These are phyloP conservation scores for Climacium dendroides DNA, from an alignment of 225 moss, liverwort and hornwort genomes.

Conservation along the genomic window DNA sequence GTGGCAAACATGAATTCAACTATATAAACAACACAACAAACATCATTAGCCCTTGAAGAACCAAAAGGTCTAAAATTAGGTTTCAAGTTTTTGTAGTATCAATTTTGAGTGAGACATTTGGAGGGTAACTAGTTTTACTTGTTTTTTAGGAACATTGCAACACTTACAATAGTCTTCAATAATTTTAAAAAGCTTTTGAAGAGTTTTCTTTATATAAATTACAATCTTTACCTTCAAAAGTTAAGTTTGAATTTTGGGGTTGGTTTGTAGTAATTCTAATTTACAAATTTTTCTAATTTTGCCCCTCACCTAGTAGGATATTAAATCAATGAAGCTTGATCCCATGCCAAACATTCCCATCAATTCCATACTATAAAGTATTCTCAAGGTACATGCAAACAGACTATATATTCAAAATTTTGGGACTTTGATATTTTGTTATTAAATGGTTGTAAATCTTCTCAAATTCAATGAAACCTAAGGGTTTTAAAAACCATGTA, in stretches of 20 bases:
- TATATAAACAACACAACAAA: not conserved
- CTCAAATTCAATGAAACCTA: too few relatives aligned
- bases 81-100: not conserved
- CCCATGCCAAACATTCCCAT: rapidly evolving
- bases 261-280: not conserved
- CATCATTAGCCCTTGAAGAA: not conserved
- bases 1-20: too few relatives aligned
- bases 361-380: not conserved
- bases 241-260: not conserved
- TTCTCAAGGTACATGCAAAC: too few relatives aligned
- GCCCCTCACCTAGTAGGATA: rapidly evolving
- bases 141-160: not conserved
- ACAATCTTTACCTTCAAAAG: not conserved
- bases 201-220: not conserved
- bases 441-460: too few relatives aligned
- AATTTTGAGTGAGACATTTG: too few relatives aligned
- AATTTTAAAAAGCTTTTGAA: not conserved
- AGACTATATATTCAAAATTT: too few relatives aligned
- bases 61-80: not conserved
- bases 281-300: rapidly evolving
- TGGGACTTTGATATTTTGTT: too few relatives aligned
- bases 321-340: not conserved
- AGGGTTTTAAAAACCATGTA: too few relatives aligned
- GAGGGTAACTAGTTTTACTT: too few relatives aligned
- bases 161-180: not conserved